Evolutionary conservation across 177 flowering plant genomes (phyloP).

Genomic region (Tripterygium wilfordii): DNA sequence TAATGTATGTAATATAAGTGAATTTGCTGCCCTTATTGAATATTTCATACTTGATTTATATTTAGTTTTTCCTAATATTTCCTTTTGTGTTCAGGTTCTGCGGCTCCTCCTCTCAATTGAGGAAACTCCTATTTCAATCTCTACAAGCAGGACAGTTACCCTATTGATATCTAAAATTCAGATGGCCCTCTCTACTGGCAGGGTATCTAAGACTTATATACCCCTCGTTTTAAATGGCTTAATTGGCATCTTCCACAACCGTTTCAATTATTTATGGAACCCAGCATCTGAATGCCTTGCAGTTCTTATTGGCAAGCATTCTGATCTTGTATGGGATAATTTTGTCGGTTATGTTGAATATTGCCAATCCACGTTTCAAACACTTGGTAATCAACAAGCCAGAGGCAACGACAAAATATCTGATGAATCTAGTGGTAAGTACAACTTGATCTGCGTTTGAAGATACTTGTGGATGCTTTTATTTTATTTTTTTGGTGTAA

Average conservation of each 20-base stretch:
- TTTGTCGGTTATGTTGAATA: conserved; percentile 46
- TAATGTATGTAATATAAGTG: conserved; percentile 40
- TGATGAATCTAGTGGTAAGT: conserved; percentile 31
- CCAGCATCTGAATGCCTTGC: conserved; percentile 72
- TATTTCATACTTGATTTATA: neutral
- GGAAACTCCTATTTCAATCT: conserved; percentile 55
- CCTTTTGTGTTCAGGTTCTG: conserved; percentile 48
- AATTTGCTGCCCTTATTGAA: conserved; percentile 1
- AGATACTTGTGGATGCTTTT: neutral
- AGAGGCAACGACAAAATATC: conserved; percentile 10
- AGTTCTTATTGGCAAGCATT: conserved; percentile 39
- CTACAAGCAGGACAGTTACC: conserved; percentile 59
- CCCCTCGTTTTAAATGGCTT: conserved; percentile 58
- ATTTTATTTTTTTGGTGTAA: neutral
- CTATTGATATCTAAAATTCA: conserved; percentile 61
- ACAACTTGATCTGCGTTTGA: neutral
- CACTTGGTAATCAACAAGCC: conserved; percentile 21
- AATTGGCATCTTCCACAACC: conserved; percentile 76
- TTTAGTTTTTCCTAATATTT: neutral
- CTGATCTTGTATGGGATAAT: conserved; percentile 46
- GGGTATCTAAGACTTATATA: conserved; percentile 47
- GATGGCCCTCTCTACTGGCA: conserved; percentile 46
- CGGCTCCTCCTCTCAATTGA: conserved; percentile 64
- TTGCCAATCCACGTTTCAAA: conserved; percentile 31
- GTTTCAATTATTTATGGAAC: conserved; percentile 61